Evolutionary conservation across 2,329 filamentous ascomycete species (phyloP), one percentile per base, ranked within the genome.

Genomic region (Emergomyces orientalis): DNA sequence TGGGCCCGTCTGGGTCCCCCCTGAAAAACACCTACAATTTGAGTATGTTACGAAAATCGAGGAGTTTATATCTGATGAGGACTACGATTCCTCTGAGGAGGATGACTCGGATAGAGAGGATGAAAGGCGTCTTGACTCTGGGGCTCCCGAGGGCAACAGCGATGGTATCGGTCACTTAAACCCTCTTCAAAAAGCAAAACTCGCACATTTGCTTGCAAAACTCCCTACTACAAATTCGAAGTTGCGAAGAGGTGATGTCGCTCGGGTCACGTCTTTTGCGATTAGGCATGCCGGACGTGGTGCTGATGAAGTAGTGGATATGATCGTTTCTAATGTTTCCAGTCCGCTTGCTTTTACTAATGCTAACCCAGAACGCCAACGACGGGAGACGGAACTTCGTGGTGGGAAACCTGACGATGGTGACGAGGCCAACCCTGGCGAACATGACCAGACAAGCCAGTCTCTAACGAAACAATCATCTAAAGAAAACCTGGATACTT

Each of bases 281-380:
- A 91, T 97, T 62, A 88, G 87, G 2, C 91, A 97, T 72, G 89
- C 91, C 1, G 90, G 88, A 47, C 83, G 86, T 25, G 94, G 92
- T 19, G 89, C 90, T 14, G 89, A 95, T 66, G 94, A 97, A 77
- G 88, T 97, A 43, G 91, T 96, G n/a, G 85, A 93, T 59, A 85
- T 96, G 76, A 86, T 97, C 45, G 84, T 96, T 0, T 82, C 86
- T 0, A 97, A 99, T 69, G 81, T 97, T 41, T 81, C 88, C 64
- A 85, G 82, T 60, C 94, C 94, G 0, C 85, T 95, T 63, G 83
- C 86, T 6, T 85, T 88, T 67, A 90, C 86, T 0, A 83, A 82
- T 7, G 89, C 88, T 30, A 92, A 90, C 64, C 84, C 86, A 27
- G 75, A 81, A 62, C 57, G 58, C 22, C 65, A 67, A 59, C 59